These are phyloP conservation scores for Aspergillus novoparasiticus DNA, from an alignment of 2,329 filamentous ascomycete genomes.

Conservation along the genomic window DNA sequence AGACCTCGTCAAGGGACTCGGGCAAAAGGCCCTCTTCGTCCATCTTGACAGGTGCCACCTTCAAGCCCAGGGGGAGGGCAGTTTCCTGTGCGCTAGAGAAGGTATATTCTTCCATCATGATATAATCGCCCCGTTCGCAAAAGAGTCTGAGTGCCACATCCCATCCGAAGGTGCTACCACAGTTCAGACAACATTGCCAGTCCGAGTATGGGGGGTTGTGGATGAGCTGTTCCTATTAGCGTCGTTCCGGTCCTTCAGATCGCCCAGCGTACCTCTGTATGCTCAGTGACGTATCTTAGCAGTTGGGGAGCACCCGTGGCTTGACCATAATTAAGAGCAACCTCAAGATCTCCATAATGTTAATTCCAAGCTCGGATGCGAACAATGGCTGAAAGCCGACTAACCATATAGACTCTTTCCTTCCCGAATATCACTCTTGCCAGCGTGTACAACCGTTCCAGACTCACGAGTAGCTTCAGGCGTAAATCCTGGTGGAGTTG, in stretches of 20 bases:
- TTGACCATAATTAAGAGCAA: constrained; percentile 92
- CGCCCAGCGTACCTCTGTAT: constrained; percentile 68
- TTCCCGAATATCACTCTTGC: constrained; percentile 79
- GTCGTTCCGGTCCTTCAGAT: not conserved
- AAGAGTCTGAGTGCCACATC: constrained; percentile 86
- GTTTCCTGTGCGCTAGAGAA: constrained; percentile 77
- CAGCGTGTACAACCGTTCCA: constrained; percentile 65
- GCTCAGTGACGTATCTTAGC: constrained; percentile 88
- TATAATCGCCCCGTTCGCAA: constrained; percentile 70
- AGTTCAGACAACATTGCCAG: constrained; percentile 81
- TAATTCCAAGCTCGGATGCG: not conserved
- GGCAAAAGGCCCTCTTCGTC: constrained; percentile 68
- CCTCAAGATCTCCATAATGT: constrained; percentile 68
- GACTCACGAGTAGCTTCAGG: constrained; percentile 65
- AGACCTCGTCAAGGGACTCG: constrained; percentile 61
- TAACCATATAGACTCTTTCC: constrained; percentile 58
- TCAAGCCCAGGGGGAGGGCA: constrained; percentile 63
- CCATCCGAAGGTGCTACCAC: constrained; percentile 82
- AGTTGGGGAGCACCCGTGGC: constrained; percentile 83
- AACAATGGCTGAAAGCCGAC: constrained; percentile 13
- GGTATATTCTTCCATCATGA: constrained; percentile 88
- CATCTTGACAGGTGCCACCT: constrained; percentile 63
- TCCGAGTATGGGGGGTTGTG: constrained; percentile 85
- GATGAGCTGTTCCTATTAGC: constrained; percentile 58
- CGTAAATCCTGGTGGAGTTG: constrained; percentile 68